A percentile compares a stretch with the other conserved stretches of the same genome.
Conservation (phyloP, 352 stramenopile species). For the Pythium aquatile region DNA sequence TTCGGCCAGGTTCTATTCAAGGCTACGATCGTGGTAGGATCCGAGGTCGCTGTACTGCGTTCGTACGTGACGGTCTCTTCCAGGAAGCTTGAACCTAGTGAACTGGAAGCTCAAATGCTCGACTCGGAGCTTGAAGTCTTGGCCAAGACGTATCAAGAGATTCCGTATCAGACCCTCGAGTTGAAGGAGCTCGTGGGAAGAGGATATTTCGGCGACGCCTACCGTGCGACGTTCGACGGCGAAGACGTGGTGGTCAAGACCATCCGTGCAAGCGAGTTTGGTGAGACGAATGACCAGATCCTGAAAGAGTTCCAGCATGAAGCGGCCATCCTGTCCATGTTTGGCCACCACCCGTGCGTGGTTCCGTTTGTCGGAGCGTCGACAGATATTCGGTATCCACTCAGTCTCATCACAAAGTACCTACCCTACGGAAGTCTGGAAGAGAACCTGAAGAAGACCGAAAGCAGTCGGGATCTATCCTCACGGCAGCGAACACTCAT, state of each 20-base stretch:
- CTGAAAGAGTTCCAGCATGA: constrained; percentile 83
- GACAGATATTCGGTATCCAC: constrained; percentile 60
- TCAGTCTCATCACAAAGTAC: constrained; percentile 74
- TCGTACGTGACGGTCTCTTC: constrained; percentile 72
- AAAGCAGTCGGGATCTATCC: constrained; percentile 29
- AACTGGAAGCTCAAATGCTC: constrained; percentile 54
- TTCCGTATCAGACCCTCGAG: constrained; percentile 61
- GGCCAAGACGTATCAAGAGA: constrained; percentile 73
- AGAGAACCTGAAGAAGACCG: constrained; percentile 53
- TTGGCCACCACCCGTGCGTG: constrained; percentile 78
- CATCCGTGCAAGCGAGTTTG: constrained; percentile 71
- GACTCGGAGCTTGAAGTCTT: constrained; percentile 69
- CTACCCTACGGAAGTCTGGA: constrained; percentile 71
- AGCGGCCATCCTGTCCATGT: constrained; percentile 77
- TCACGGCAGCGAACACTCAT: constrained; percentile 54
- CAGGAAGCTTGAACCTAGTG: constrained; percentile 31
- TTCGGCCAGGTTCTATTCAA: constrained; percentile 75
- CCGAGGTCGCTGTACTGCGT: constrained; percentile 63
- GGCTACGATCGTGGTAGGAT: constrained; percentile 65
- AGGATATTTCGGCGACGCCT: constrained; percentile 80
- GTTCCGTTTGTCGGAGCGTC: constrained; percentile 80
- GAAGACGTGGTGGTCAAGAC: constrained; percentile 83
- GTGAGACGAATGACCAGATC: constrained; percentile 71
- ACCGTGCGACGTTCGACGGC: constrained; percentile 56
- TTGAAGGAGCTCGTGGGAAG: constrained; percentile 74